Conservation (phyloP, 352 stramenopile species). For the Globisporangium irregulare region DNA sequence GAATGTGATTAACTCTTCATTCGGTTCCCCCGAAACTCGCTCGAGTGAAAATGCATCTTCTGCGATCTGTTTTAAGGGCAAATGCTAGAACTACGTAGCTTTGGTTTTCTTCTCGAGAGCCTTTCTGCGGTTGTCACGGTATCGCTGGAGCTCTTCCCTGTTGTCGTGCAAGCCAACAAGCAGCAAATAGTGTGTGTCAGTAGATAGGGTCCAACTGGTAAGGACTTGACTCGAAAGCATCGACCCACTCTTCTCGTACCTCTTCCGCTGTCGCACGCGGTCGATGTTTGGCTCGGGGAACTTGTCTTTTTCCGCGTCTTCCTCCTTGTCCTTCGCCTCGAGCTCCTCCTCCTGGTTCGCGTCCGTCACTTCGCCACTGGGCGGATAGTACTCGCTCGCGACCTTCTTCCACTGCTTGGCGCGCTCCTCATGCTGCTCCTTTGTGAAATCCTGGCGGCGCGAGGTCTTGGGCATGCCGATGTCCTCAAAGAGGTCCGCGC, state of each 20-base stretch:
- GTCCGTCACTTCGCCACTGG: conserved; percentile 38
- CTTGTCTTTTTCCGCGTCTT: conserved; percentile 30
- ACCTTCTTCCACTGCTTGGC: conserved; percentile 69
- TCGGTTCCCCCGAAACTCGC: background rate
- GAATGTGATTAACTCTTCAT: background rate
- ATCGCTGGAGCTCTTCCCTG: conserved; percentile 66
- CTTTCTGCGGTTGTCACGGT: conserved; percentile 57
- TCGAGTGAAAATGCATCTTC: background rate
- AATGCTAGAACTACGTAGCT: conserved; percentile 13
- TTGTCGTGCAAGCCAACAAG: background rate
- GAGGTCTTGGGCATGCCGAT: conserved; percentile 66
- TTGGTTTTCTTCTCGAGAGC: conserved; percentile 53
- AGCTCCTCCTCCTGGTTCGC: conserved; percentile 22
- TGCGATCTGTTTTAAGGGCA: background rate
- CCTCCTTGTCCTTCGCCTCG: conserved; percentile 25
- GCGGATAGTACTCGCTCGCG: conserved; percentile 57
- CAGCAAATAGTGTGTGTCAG: too few relatives aligned
- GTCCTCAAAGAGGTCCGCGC: conserved; percentile 69
- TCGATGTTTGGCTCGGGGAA: conserved; percentile 73
- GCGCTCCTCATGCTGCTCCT: conserved; percentile 58
- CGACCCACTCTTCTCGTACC: conserved; percentile 21
- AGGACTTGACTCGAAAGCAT: background rate
- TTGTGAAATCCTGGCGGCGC: conserved; percentile 43
- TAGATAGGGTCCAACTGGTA: background rate
- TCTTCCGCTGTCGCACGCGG: conserved; percentile 63